Evolutionary conservation across 495 filamentous ascomycete genomes (phyloP), one percentile per base, ranked within the genome.

Genomic region (Aspergillus avenaceus): DNA sequence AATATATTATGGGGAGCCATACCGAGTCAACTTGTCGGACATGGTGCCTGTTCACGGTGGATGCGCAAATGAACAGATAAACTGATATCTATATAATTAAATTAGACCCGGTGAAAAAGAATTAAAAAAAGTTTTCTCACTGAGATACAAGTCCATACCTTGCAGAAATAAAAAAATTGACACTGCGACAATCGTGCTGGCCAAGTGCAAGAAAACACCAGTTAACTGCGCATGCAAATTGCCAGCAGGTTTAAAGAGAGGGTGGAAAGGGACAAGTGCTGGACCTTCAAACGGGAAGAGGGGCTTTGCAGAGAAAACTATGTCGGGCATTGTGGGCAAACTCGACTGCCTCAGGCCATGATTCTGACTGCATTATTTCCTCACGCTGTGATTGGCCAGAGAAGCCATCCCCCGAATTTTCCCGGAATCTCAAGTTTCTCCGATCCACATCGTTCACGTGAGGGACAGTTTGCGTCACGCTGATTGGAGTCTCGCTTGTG

Each of bases 21-120:
- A 88, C 88, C 88, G 83, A 46, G 89, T 93, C 53, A 95, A 77
- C 72, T 83, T 93, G 78, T 95, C 90, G 53, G 86, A 77, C 90
- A 93, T 95, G 62, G 49, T 76, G 67, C 46, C 45, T 58, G 37
- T 45, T 57, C 43, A 58, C 50, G 45, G 53, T 47, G 45, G 65
- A 61, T 55, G 31, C 41, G 48, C 48, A 38, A 25, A 46, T 24
- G 40, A 45, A 52, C 28, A 43, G 22, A 31, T 29, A 36, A 19
- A 42, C 23, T 28, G 38, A 25, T 43, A 24, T 22, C 47, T 41
- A 11, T 21, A 32, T 18, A n/a, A 7, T 23, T 14, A 5, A 26
- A 23, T 29, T n/a, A n/a, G n/a, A n/a, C n/a, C n/a, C n/a, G n/a
- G n/a, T n/a, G n/a, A n/a, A n/a, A n/a, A n/a, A n/a, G n/a, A n/a